Conservation (phyloP, 2,329 filamentous ascomycete species). For the Cladosporium sp. region DNA sequence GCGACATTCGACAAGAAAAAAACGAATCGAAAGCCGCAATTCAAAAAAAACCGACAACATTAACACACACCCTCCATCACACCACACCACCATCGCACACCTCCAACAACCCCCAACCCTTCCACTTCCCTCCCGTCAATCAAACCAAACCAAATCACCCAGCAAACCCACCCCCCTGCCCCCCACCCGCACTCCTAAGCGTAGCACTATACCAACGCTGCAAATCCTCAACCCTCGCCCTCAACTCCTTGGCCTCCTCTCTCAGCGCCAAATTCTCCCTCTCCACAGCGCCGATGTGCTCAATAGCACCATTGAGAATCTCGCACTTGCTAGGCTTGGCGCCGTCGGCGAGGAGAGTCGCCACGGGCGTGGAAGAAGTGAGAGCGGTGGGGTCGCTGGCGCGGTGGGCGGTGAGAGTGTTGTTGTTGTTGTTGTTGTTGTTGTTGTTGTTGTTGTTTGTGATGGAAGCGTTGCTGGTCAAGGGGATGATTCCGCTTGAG, state of each 20-base stretch:
- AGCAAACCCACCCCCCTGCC: background rate
- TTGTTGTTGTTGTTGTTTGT: no score
- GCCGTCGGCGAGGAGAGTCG: slow-evolving; percentile 17
- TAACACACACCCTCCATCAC: no score
- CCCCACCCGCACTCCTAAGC: background rate
- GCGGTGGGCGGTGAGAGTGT: slow-evolving; percentile 14
- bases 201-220: slow-evolving; percentile 22
- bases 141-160: background rate
- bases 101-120: background rate
- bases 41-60: no score
- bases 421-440: background rate
- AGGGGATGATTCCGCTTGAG: slow-evolving; percentile 13
- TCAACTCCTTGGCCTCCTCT: slow-evolving; percentile 23
- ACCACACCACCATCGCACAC: no score
- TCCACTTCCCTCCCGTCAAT: background rate
- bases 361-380: background rate
- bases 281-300: slow-evolving; percentile 28
- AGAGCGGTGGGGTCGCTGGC: slow-evolving; percentile 1
- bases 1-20: no score
- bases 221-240: slow-evolving; percentile 24
- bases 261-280: slow-evolving; percentile 25
- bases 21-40: no score
- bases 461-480: no score
- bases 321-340: slow-evolving; percentile 35
- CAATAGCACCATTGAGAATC: slow-evolving; percentile 32